These are phyloP conservation scores for Podospora anserina DNA, from an alignment of 495 filamentous ascomycete species.

Conservation along the genomic window DNA sequence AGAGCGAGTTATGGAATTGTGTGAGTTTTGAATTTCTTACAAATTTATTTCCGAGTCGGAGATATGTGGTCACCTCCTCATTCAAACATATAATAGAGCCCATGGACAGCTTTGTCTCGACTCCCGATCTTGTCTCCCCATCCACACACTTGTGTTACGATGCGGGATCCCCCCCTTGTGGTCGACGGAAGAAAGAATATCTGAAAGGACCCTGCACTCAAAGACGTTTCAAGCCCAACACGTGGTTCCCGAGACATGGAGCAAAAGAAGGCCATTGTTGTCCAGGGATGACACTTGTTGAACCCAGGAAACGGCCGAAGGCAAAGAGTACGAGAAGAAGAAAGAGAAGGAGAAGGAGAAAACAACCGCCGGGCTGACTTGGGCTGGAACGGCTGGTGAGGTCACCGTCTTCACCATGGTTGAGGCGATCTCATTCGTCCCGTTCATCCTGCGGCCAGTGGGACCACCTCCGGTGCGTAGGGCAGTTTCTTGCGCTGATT, in stretches of 20 bases:
- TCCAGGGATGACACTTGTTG: not conserved
- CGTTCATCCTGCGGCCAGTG: not conserved
- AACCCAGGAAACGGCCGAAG: not conserved
- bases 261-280: not conserved
- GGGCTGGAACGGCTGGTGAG: not conserved
- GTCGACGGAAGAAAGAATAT: not conserved
- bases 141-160: not conserved
- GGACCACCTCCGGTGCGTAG: not conserved
- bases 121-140: not conserved
- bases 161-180: not conserved
- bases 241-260: not conserved
- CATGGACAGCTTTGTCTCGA: not conserved
- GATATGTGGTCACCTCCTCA: not conserved
- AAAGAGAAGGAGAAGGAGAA: not conserved
- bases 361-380: not conserved
- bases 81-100: not conserved
- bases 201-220: not conserved
- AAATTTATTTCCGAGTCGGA: not conserved
- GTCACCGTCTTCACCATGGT: not conserved
- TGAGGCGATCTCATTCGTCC: not conserved
- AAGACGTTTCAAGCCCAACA: not conserved
- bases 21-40: not conserved
- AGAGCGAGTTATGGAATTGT: not conserved
- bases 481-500: conserved; percentile 11
- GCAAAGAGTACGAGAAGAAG: not conserved